phyloP scores from a whole-genome alignment of 2,329 filamentous ascomycete species.

The Pseudogymnoascus sp. region DNA sequence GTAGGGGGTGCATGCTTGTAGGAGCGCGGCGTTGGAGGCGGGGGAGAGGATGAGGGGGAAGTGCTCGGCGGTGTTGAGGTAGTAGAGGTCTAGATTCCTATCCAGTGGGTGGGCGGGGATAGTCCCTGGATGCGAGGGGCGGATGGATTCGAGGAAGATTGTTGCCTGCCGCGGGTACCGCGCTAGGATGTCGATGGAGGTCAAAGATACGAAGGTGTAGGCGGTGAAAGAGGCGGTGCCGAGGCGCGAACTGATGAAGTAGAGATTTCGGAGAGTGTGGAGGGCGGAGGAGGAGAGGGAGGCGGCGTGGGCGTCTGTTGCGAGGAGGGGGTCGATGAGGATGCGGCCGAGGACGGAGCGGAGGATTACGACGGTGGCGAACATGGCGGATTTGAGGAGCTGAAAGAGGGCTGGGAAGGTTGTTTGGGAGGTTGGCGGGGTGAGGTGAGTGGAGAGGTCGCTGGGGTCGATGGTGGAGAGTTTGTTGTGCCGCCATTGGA shows the following conservation, averaged over 20 bases:
- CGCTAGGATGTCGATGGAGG: conserved; percentile 59
- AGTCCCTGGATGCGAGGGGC: conserved; percentile 33
- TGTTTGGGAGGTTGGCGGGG: conserved; percentile 45
- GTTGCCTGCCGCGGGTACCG: conserved; percentile 51
- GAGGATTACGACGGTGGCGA: conserved; percentile 54
- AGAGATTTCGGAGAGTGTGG: conserved; percentile 54
- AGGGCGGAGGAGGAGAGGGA: conserved; percentile 52
- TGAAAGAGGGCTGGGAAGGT: conserved; percentile 58
- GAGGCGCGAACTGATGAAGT: conserved; percentile 59
- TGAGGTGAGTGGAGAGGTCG: conserved; percentile 50
- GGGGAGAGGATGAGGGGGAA: conserved; percentile 52
- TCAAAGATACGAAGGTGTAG: conserved; percentile 59
- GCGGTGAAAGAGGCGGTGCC: conserved; percentile 58
- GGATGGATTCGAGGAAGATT: conserved; percentile 41
- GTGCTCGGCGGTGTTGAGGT: conserved; percentile 62
- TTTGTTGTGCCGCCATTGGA: conserved; percentile 61
- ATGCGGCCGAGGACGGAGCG: conserved; percentile 49
- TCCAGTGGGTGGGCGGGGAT: conserved; percentile 58
- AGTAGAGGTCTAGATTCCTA: conserved; percentile 60
- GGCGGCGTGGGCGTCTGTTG: conserved; percentile 43
- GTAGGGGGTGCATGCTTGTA: conserved; percentile 56
- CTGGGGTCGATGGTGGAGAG: conserved; percentile 55
- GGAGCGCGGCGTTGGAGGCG: conserved; percentile 49
- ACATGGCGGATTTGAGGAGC: conserved; percentile 54
- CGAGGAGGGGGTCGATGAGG: conserved; percentile 46